These are phyloP conservation scores for Solanum chilense DNA, from an alignment of 257 asterid species.

Conservation along the genomic window DNA sequence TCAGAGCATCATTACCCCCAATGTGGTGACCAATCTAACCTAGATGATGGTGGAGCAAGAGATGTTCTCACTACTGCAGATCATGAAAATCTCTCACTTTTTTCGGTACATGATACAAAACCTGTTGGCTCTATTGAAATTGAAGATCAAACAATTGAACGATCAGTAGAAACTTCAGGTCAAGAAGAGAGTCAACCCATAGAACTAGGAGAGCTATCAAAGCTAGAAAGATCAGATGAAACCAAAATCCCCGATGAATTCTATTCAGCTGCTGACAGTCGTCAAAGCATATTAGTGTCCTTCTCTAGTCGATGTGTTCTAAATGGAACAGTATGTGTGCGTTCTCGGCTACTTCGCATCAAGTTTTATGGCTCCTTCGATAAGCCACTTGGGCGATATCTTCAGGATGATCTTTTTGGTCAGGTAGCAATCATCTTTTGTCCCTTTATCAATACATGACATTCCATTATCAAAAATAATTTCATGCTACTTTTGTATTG, in stretches of 20 bases:
- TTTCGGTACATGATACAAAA: not conserved
- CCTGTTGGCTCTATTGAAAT: constrained; percentile 3
- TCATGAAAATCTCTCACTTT: constrained; percentile 21
- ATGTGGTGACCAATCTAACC: constrained; percentile 19
- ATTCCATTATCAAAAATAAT: not conserved
- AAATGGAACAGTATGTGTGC: constrained; percentile 68
- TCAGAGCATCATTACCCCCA: constrained; percentile 24
- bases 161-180: not conserved
- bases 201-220: constrained; percentile 24
- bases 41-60: constrained; percentile 25
- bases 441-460: not conserved
- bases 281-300: constrained; percentile 76
- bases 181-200: constrained; percentile 28
- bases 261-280: constrained; percentile 40
- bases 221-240: constrained; percentile 22
- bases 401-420: constrained; percentile 71
- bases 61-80: constrained; percentile 28
- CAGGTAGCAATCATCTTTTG: constrained; percentile 40
- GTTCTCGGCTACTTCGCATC: constrained; percentile 66
- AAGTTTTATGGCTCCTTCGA: constrained; percentile 81
- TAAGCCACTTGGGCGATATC: constrained; percentile 90
- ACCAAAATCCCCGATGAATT: constrained; percentile 30
- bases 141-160: constrained; percentile 1
- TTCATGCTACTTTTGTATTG: not conserved
- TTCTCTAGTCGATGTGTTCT: constrained; percentile 75